These are phyloP conservation scores for Hortiboletus flavorubellus DNA, from an alignment of 768 basidiomycete species.

Conservation along the genomic window DNA sequence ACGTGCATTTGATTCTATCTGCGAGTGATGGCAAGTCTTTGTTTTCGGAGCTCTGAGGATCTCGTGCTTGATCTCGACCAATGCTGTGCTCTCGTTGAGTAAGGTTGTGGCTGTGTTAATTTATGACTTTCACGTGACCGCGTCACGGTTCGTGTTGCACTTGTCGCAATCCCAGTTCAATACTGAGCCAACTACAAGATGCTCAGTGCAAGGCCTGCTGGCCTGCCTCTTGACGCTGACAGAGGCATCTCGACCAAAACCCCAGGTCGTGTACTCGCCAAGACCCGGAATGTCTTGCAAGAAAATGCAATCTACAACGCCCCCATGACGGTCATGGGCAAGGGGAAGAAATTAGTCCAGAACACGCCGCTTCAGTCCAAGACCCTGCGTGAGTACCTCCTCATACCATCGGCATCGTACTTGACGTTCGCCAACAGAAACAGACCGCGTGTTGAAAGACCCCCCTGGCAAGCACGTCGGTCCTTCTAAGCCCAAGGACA, in stretches of 20 bases:
- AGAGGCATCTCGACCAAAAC: slow-evolving; percentile 42
- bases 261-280: slow-evolving; percentile 47
- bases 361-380: slow-evolving; percentile 34
- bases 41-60: too few species aligned
- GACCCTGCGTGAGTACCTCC: slow-evolving; percentile 26
- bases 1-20: too few species aligned
- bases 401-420: too few species aligned
- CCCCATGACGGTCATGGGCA: slow-evolving; percentile 42
- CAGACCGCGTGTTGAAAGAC: slow-evolving; percentile 21
- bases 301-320: slow-evolving; percentile 48
- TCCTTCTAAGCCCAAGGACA: slow-evolving; percentile 23
- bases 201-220: slow-evolving; percentile 26
- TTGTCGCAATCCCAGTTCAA: neutral
- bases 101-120: neutral
- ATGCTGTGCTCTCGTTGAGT: too few species aligned
- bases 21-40: too few species aligned
- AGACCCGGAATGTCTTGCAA: slow-evolving; percentile 37
- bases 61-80: too few species aligned
- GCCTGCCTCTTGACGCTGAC: slow-evolving; percentile 27
- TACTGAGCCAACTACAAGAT: slow-evolving; percentile 17
- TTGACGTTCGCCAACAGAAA: slow-evolving; percentile 11
- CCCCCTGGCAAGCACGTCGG: slow-evolving; percentile 26
- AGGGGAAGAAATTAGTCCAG: slow-evolving; percentile 40
- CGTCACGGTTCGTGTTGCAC: slow-evolving; percentile 20
- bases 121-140: slow-evolving; percentile 26